phyloP scores from a whole-genome alignment of 2,329 filamentous ascomycete genomes.

The Aspergillus sp. region DNA sequence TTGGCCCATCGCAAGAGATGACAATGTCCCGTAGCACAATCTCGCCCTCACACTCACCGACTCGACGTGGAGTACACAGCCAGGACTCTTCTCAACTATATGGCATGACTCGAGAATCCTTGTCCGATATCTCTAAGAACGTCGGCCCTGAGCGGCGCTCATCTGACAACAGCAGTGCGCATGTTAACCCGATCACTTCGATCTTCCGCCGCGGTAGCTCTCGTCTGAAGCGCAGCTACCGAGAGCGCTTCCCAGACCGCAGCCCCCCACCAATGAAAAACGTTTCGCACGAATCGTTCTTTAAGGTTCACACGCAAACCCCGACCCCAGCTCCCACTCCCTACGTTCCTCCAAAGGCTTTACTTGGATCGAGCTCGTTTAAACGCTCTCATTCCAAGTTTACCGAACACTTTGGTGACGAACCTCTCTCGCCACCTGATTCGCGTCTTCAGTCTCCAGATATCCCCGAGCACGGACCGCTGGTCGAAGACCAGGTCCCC shows the following conservation, averaged over 20 bases:
- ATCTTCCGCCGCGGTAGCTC: slow-evolving; percentile 70
- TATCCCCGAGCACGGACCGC: slow-evolving; percentile 40
- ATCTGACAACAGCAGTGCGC: slow-evolving; percentile 54
- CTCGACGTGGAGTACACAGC: slow-evolving; percentile 47
- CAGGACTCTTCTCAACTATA: slow-evolving; percentile 56
- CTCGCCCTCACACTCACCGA: slow-evolving; percentile 43
- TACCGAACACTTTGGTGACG: slow-evolving; percentile 84
- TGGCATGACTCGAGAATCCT: slow-evolving; percentile 50
- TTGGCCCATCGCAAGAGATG: slow-evolving; percentile 36
- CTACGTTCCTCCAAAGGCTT: slow-evolving; percentile 39
- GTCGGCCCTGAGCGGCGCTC: slow-evolving; percentile 54
- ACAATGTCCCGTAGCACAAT: slow-evolving; percentile 33
- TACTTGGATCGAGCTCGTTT: slow-evolving; percentile 58
- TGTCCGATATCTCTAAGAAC: slow-evolving; percentile 54
- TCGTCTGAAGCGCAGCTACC: slow-evolving; percentile 56
- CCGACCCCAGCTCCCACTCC: slow-evolving; percentile 49
- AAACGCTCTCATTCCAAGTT: slow-evolving; percentile 88
- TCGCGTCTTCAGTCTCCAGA: slow-evolving; percentile 79
- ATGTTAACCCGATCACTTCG: slow-evolving; percentile 61
- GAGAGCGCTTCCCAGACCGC: slow-evolving; percentile 48
- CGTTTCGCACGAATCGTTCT: slow-evolving; percentile 84
- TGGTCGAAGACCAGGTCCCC: slow-evolving; percentile 11
- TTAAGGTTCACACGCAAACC: slow-evolving; percentile 53
- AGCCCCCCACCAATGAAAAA: slow-evolving; percentile 87
- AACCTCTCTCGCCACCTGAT: slow-evolving; percentile 80